These are phyloP conservation scores for Verticillium klebahnii DNA, from an alignment of 2,329 filamentous ascomycete genomes.

Conservation along the genomic window DNA sequence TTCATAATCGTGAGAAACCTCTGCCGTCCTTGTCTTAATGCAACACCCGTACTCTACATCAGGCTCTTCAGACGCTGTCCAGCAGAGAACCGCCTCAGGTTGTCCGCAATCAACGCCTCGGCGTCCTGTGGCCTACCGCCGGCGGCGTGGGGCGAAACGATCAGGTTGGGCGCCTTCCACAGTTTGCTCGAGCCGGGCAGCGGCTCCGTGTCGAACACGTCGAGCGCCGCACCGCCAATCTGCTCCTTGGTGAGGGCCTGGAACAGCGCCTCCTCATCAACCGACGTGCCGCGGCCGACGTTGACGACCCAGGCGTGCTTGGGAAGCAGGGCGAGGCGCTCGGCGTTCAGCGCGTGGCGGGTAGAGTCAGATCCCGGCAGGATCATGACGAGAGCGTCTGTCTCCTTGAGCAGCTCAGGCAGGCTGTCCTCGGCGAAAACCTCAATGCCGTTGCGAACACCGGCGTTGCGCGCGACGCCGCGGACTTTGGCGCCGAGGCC, in stretches of 20 bases:
- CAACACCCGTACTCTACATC: conserved; percentile 18
- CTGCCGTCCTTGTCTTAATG: background rate
- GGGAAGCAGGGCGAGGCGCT: conserved; percentile 48
- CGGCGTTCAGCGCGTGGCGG: conserved; percentile 47
- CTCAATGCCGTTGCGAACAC: conserved; percentile 55
- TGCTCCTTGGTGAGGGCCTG: conserved; percentile 36
- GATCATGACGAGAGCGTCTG: conserved; percentile 65
- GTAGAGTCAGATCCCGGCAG: conserved; percentile 55
- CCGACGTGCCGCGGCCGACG: conserved; percentile 43
- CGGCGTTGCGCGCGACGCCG: conserved; percentile 51
- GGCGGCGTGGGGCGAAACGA: conserved; percentile 54
- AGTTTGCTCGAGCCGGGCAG: conserved; percentile 37
- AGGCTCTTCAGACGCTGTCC: conserved; percentile 55
- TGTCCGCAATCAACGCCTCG: conserved; percentile 56
- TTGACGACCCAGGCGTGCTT: conserved; percentile 54
- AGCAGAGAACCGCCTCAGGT: conserved; percentile 55
- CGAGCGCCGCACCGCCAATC: conserved; percentile 44
- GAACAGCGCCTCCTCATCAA: conserved; percentile 45
- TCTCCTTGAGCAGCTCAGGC: conserved; percentile 46
- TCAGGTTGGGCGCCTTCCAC: conserved; percentile 46
- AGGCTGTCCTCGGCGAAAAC: conserved; percentile 52
- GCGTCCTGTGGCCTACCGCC: conserved; percentile 57
- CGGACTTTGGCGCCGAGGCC: conserved; percentile 53
- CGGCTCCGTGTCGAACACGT: conserved; percentile 43
- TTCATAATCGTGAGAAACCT: background rate